phyloP scores from a whole-genome alignment of 495 filamentous ascomycete species.

The Lepraria neglecta region DNA sequence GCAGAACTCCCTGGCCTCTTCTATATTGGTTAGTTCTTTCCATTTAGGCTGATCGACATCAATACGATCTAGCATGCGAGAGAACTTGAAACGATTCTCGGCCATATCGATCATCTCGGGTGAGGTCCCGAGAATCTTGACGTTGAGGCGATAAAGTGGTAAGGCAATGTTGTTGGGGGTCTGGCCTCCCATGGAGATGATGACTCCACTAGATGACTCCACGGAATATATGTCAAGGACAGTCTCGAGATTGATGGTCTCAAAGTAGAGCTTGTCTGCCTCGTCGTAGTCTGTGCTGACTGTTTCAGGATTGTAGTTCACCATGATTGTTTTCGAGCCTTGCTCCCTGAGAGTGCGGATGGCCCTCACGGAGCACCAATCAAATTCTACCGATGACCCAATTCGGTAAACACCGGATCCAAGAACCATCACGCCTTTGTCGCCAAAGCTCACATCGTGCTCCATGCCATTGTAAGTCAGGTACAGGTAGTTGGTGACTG shows the following conservation, averaged over 20 bases:
- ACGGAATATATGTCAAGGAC: slow-evolving; percentile 92
- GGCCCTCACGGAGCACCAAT: slow-evolving; percentile 97
- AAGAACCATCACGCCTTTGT: slow-evolving; percentile 90
- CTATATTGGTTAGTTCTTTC: slow-evolving; percentile 92
- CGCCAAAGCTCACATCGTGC: slow-evolving; percentile 77
- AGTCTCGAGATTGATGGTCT: slow-evolving; percentile 93
- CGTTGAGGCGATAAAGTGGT: slow-evolving; percentile 77
- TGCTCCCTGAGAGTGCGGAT: slow-evolving; percentile 86
- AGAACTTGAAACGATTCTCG: slow-evolving; percentile 98
- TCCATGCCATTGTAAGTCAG: slow-evolving; percentile 90
- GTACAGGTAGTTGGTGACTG: slow-evolving; percentile 94
- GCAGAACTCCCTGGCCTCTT: slow-evolving; percentile 81
- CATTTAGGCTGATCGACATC: slow-evolving; percentile 92
- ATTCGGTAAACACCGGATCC: slow-evolving; percentile 98
- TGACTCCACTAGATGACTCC: slow-evolving; percentile 80
- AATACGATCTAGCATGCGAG: slow-evolving; percentile 91
- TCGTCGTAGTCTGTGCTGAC: slow-evolving; percentile 96
- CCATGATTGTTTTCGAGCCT: slow-evolving; percentile 95
- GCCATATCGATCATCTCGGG: slow-evolving; percentile 98
- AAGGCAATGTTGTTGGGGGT: slow-evolving; percentile 98
- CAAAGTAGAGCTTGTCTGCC: slow-evolving; percentile 91
- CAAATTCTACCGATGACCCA: slow-evolving; percentile 95
- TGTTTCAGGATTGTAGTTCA: slow-evolving; percentile 95
- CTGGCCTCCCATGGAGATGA: slow-evolving; percentile 96
- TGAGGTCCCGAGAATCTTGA: slow-evolving; percentile 88